A percentile compares a stretch with the other conserved stretches of the same genome.
phyloP scores from a whole-genome alignment of 306 rosid species.

The Prunus campanulata region DNA sequence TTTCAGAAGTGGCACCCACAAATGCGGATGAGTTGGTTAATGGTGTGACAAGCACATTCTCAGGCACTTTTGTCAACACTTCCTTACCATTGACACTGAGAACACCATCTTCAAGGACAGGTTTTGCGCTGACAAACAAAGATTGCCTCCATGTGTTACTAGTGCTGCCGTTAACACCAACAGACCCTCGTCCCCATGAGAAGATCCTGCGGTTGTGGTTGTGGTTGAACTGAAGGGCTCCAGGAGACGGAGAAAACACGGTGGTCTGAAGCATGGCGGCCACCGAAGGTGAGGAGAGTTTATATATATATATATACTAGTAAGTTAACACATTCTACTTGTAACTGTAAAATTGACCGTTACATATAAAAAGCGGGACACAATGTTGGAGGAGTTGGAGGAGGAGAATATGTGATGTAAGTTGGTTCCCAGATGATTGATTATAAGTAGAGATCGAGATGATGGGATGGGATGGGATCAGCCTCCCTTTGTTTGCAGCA shows the following conservation, averaged over 20 bases:
- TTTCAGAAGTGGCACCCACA: slow-evolving; percentile 31
- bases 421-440: slow-evolving; percentile 24
- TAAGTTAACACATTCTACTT: background rate
- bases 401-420: slow-evolving; percentile 14
- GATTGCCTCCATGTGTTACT: slow-evolving; percentile 23
- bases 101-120: slow-evolving; percentile 29
- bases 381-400: background rate
- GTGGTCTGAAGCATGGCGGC: slow-evolving; percentile 25
- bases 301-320: background rate
- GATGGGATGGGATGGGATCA: background rate
- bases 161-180: background rate
- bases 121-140: slow-evolving; percentile 24
- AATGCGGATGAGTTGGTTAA: slow-evolving; percentile 32
- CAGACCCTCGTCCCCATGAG: slow-evolving; percentile 14
- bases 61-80: slow-evolving; percentile 31
- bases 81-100: slow-evolving; percentile 24
- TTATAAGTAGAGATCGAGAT: background rate
- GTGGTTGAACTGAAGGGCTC: slow-evolving; percentile 17
- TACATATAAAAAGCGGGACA: background rate
- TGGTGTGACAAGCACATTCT: slow-evolving; percentile 34
- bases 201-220: slow-evolving; percentile 8
- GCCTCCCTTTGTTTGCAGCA: background rate
- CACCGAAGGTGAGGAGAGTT: background rate
- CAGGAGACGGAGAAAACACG: slow-evolving; percentile 14
- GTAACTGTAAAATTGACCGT: slow-evolving; percentile 20